Evolutionary conservation across 345 rosid genomes (phyloP).

Genomic region (Salix purpurea): DNA sequence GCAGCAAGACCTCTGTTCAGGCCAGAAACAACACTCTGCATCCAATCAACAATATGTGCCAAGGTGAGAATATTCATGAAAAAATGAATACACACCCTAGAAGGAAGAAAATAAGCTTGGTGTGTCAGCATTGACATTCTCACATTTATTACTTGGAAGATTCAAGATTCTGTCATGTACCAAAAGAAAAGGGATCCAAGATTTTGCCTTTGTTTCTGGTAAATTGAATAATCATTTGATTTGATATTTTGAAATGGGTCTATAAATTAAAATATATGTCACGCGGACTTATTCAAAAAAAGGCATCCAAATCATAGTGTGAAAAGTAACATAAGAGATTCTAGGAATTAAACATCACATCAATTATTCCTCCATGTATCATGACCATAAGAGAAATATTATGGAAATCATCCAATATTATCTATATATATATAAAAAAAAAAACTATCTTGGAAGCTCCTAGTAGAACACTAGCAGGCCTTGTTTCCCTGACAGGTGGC

Average conservation of each 20-base stretch:
- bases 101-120: background rate
- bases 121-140: background rate
- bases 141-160: background rate
- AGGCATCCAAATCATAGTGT: background rate
- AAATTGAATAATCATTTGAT: too few species aligned
- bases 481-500: background rate
- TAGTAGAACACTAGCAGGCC: background rate
- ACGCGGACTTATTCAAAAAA: background rate
- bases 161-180: background rate
- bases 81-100: background rate
- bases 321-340: background rate
- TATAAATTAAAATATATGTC: background rate
- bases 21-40: conserved; percentile 76
- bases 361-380: background rate
- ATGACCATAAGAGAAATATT: background rate
- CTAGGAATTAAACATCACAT: background rate
- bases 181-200: background rate
- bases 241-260: background rate
- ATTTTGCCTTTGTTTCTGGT: background rate
- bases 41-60: conserved; percentile 2
- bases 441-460: background rate
- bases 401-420: background rate
- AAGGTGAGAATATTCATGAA: background rate
- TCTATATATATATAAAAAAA: too few species aligned
- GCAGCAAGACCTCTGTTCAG: conserved; percentile 88